Evolutionary conservation across 345 rosid genomes (phyloP).

Genomic region (Limnanthes douglasii): DNA sequence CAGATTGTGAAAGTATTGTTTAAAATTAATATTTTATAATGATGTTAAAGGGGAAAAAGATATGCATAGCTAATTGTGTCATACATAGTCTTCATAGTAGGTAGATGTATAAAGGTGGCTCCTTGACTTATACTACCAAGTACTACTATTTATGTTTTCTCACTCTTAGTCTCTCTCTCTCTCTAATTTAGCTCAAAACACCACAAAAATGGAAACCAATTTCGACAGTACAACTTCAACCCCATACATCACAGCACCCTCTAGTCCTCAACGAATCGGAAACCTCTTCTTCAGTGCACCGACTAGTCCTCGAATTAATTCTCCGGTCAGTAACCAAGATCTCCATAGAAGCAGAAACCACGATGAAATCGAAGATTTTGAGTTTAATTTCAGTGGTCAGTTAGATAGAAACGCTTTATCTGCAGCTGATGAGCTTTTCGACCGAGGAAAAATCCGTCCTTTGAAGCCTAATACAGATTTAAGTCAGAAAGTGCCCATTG

Average conservation of each 20-base stretch:
- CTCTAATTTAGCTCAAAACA: no score
- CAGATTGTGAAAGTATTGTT: no score
- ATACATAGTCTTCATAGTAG: no score
- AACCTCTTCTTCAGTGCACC: slow-evolving; percentile 50
- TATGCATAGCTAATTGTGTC: no score
- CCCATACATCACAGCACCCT: slow-evolving; percentile 94
- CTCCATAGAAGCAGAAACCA: slow-evolving; percentile 8
- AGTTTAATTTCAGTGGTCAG: slow-evolving; percentile 73
- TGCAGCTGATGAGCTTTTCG: slow-evolving; percentile 86
- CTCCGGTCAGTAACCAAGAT: slow-evolving; percentile 8
- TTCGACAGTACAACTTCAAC: slow-evolving; percentile 73
- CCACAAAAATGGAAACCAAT: no score
- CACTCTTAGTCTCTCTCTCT: no score
- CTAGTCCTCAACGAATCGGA: slow-evolving; percentile 75
- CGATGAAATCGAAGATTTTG: slow-evolving; percentile 36
- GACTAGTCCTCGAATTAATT: slow-evolving; percentile 23
- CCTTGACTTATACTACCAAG: no score
- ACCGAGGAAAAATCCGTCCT: slow-evolving; percentile 76
- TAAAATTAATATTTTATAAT: no score
- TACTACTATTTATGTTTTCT: no score
- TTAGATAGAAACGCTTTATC: slow-evolving; percentile 39
- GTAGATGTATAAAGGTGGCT: no score
- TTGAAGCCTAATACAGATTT: slow-evolving; percentile 29
- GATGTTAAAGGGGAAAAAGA: no score
- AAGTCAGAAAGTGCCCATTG: slow-evolving; percentile 12